Base-by-base conservation (phyloP, 2,329 filamentous ascomycete genomes). In the Lachnellula hyalina region DNA sequence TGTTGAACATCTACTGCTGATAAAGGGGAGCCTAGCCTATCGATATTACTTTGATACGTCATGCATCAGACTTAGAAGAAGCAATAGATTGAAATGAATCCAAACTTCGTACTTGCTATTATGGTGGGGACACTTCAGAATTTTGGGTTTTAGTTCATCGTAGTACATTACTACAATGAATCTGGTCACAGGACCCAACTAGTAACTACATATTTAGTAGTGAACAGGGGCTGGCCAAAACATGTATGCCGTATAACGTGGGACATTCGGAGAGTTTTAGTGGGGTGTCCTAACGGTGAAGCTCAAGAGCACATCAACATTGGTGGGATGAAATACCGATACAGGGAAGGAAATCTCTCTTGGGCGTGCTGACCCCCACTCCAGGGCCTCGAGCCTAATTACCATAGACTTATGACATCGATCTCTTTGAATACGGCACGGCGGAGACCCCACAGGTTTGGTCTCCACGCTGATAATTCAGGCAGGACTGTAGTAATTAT, bases 401-500 rank as follows among this genome's bases (percentile, higher is more conserved):
- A 51, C 42, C 49, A 14, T 21, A 21, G 11, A 40, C 17, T 35
- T 48, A 47, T 48, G 51, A 53, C 51, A 48, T 44, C 36, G 32
- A 19, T 14, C 3, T 49, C 23, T 47, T 47, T 49, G 23, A 42
- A 6, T 15, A 17, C 36, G 36, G 36, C 36, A 34, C 23, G 28
- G 51, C 21, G 21, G 46, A 53, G 35, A 45, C 51, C 45, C 40
- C 51, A 53, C 19, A 8, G 38, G 23, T 52, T 6, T 23, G 11
- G 15, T 45, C 36, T 44, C 51, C 51, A 53, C 46, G 45, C 45
- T 53, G 50, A 47, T 52, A n/a, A 52, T 46, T 42, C 17, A 28
- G 25, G 19, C 19, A 11, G 34, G 14, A 9, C 17, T 28, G 50
- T 34, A 38, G 19, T 40, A 7, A 40, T 38, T 40, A 11, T 32